These are phyloP conservation scores for Trichomonascaceae sp. DNA, from an alignment of 1,139 yeast species.

Conservation along the genomic window DNA sequence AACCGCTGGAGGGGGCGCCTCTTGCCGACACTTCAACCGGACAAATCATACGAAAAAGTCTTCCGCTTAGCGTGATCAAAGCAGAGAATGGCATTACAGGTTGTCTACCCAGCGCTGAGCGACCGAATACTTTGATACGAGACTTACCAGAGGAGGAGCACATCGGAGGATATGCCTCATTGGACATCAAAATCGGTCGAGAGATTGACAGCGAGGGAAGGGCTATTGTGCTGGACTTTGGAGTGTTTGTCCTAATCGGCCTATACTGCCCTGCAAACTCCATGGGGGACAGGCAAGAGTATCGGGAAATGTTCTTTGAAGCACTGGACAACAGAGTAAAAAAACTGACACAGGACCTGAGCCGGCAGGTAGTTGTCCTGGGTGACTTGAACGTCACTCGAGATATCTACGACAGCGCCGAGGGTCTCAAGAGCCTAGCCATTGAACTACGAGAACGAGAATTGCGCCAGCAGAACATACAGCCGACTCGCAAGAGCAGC, in stretches of 20 bases:
- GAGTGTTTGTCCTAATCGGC: slow-evolving; percentile 47
- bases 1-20: no score
- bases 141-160: slow-evolving; percentile 1
- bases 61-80: slow-evolving; percentile 34
- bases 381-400: slow-evolving; percentile 82
- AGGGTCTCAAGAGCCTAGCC: slow-evolving; percentile 1
- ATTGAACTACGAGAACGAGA: background rate
- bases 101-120: slow-evolving; percentile 26
- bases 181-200: slow-evolving; percentile 30
- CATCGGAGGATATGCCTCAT: slow-evolving; percentile 55
- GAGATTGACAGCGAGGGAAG: slow-evolving; percentile 76
- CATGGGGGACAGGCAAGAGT: slow-evolving; percentile 58
- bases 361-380: slow-evolving; percentile 53
- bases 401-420: slow-evolving; percentile 69
- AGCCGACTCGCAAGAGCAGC: background rate
- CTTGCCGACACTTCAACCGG: no score
- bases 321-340: slow-evolving; percentile 48
- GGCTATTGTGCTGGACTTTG: slow-evolving; percentile 60
- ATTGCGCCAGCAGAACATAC: background rate
- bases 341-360: slow-evolving; percentile 33
- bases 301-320: slow-evolving; percentile 43
- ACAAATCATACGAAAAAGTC: no score
- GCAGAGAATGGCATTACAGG: slow-evolving; percentile 96
- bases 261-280: slow-evolving; percentile 93
- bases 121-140: slow-evolving; percentile 5